Evolutionary conservation across 176 grass and related monocot species (phyloP), one percentile per base, ranked within the genome.

Genomic region (Oryza nivara): DNA sequence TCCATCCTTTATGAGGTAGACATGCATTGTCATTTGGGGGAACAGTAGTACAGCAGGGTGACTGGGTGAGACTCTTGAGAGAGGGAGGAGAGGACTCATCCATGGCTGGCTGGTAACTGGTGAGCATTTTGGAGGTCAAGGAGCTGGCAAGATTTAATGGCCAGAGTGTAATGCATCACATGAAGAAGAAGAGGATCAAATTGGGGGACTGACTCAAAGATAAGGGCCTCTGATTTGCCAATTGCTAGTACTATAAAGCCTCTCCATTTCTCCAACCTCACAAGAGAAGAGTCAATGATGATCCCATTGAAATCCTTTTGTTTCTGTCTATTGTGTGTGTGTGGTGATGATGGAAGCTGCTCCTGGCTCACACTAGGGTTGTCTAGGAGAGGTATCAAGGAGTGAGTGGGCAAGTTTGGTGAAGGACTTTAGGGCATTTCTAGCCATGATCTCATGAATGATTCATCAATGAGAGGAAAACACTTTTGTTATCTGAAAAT

Each of bases 101-200:
- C 51, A 85, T 65, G 61, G 49, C 10, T 65, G 61, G 49, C 14
- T 40, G 38, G 56, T 26, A 60, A 67, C 17, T 74, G 49, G 65
- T 76, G 65, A 69, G 64, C 72, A 45, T 26, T n/a, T 77, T 76
- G 72, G 20, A 77, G 49, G 73, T 76, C 35, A 77, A 28, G 63
- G 54, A 82, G 72, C 23, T 82, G 88, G 83, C 67, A 77, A 22
- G 66, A 82, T 23, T 89, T 72, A 77, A 83, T 84, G 67, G 83
- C 78, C 83, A 47, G 52, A 17, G 45, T 73, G 83, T 73, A 58
- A 46, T 48, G 83, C 26, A 73, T 82, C 72, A 78, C 88, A 82
- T 76, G 88, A 76, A 76, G 61, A 40, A 84, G 41, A 43, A 28
- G 54, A 25, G 10, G 11, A 30, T 73, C 75, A 84, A 74, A 74